These are phyloP conservation scores for Juglanconis sp. DNA, from an alignment of 2,329 filamentous ascomycete genomes.

Conservation along the genomic window DNA sequence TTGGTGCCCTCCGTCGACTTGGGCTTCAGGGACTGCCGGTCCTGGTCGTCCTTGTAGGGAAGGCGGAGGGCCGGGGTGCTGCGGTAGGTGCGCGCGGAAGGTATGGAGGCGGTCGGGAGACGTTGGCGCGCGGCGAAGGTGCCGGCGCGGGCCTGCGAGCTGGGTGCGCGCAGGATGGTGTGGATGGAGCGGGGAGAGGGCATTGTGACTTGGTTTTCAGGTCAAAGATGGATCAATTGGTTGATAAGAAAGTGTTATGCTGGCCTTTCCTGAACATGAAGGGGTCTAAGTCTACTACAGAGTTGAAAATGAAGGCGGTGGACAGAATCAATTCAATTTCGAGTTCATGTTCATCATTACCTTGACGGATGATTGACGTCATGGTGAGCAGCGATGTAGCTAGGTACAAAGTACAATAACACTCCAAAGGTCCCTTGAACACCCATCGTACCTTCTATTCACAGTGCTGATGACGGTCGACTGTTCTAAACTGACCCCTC, in stretches of 20 bases:
- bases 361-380: slow-evolving; percentile 6
- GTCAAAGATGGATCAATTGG: background rate
- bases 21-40: slow-evolving; percentile 63
- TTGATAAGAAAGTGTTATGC: background rate
- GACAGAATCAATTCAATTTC: background rate
- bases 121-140: background rate
- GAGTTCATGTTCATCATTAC: background rate
- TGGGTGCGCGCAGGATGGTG: slow-evolving; percentile 13
- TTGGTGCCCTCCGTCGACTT: slow-evolving; percentile 65
- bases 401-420: background rate
- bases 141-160: slow-evolving; percentile 11
- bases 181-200: slow-evolving; percentile 8
- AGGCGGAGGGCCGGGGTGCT: slow-evolving; percentile 23
- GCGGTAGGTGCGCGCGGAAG: slow-evolving; percentile 30
- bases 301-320: background rate
- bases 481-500: too few species aligned
- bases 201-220: background rate
- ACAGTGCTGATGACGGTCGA: too few species aligned
- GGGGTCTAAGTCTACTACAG: background rate
- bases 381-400: slow-evolving; percentile 6
- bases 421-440: too few species aligned
- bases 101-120: slow-evolving; percentile 1
- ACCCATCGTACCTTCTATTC: too few species aligned
- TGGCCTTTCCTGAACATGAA: background rate
- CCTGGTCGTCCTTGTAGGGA: slow-evolving; percentile 51